Evolutionary conservation across 1,284 basidiomycete species (phyloP).

Genomic region (Melanopsichium pennsylvanicum): DNA sequence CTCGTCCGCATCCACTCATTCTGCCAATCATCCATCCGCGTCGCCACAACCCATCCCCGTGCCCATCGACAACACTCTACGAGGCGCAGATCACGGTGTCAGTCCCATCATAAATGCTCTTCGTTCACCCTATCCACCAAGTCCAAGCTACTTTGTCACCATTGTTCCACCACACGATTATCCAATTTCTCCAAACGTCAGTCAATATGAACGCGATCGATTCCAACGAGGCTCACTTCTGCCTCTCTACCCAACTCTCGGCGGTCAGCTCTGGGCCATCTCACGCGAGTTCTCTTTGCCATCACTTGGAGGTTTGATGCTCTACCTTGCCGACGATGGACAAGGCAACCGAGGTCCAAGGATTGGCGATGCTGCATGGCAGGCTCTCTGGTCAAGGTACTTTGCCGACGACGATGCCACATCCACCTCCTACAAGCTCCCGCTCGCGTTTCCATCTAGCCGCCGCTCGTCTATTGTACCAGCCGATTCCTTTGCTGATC

Average conservation of each 20-base stretch:
- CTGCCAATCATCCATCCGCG: background rate
- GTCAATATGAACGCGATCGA: constrained; percentile 17
- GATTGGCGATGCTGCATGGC: constrained; percentile 60
- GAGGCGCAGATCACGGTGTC: constrained; percentile 29
- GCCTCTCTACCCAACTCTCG: constrained; percentile 61
- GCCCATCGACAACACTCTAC: background rate
- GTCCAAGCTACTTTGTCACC: constrained; percentile 48
- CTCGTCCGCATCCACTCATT: background rate
- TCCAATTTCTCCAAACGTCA: constrained; percentile 18
- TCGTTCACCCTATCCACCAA: constrained; percentile 34
- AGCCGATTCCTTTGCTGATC: constrained; percentile 8
- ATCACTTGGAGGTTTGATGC: constrained; percentile 58
- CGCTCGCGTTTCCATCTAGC: constrained; percentile 9
- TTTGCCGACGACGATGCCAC: constrained; percentile 45
- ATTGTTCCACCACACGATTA: constrained; percentile 48
- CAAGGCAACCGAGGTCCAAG: constrained; percentile 58
- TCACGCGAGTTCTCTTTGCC: constrained; percentile 62
- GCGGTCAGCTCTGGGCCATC: constrained; percentile 64
- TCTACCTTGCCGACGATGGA: constrained; percentile 60
- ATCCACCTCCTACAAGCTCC: constrained; percentile 11
- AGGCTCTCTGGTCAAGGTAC: constrained; percentile 58
- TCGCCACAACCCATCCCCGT: background rate
- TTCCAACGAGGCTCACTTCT: constrained; percentile 57
- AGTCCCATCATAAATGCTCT: constrained; percentile 32
- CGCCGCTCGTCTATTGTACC: constrained; percentile 11